Percentiles rank a stretch among this genome's conserved stretches.
Evolutionary conservation across 345 rosid species (phyloP).

Genomic region (Salix purpurea): DNA sequence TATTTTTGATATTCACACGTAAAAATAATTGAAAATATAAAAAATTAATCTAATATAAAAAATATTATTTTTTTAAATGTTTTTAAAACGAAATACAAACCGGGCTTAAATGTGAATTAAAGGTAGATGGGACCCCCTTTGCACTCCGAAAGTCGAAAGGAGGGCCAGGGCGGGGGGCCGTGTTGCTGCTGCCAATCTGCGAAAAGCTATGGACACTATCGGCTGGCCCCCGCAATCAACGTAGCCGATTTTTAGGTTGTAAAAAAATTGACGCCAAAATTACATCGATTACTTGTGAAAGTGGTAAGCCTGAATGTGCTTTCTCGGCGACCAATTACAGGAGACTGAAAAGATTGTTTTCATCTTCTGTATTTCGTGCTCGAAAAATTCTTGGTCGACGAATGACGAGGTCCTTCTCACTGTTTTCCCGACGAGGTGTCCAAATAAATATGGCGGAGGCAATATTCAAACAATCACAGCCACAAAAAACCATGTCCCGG

Average conservation of each 20-base stretch:
- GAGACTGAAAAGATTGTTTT: neutral
- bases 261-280: neutral
- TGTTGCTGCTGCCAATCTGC: neutral
- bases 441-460: neutral
- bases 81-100: too few species aligned
- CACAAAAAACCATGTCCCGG: neutral
- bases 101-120: too few species aligned
- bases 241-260: constrained; percentile 18
- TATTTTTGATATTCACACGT: too few species aligned
- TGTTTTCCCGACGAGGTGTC: neutral
- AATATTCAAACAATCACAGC: neutral
- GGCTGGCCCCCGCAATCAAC: constrained; percentile 36
- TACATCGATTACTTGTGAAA: constrained; percentile 14
- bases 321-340: neutral
- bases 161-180: neutral
- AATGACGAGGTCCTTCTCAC: neutral
- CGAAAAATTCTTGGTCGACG: neutral
- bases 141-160: neutral
- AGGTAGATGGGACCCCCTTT: neutral
- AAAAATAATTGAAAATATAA: too few species aligned
- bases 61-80: too few species aligned
- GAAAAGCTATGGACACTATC: neutral
- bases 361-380: neutral
- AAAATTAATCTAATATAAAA: too few species aligned
- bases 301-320: constrained; percentile 3